Conservation (phyloP, 805 yeast genomes). For the Blastobotrys muscicola region DNA sequence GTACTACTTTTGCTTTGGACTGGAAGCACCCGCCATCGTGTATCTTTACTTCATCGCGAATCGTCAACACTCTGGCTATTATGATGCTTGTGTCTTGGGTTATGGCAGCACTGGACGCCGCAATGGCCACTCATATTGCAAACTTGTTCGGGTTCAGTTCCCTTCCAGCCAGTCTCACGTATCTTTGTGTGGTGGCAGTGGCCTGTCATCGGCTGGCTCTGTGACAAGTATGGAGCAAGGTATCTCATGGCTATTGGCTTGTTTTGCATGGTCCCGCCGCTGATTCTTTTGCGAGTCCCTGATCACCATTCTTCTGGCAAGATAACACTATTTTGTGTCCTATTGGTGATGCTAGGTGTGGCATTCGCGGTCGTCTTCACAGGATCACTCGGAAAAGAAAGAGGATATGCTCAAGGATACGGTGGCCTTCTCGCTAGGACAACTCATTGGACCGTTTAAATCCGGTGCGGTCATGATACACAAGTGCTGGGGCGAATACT, state of each 20-base stretch:
- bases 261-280: conserved; percentile 7
- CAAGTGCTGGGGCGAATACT: too few species aligned
- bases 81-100: conserved; percentile 24
- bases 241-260: conserved; percentile 20
- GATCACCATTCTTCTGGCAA: conserved; percentile 15
- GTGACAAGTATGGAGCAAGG: conserved; percentile 23
- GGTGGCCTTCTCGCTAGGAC: conserved; percentile 27
- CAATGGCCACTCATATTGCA: conserved; percentile 25
- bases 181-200: conserved; percentile 24
- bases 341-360: conserved; percentile 21
- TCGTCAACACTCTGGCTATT: conserved; percentile 16
- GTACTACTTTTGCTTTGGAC: conserved; percentile 23
- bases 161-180: conserved; percentile 23
- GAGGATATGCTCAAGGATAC: conserved; percentile 28
- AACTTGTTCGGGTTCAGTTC: conserved; percentile 23
- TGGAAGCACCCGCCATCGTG: conserved; percentile 22
- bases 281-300: conserved; percentile 23
- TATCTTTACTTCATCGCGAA: conserved; percentile 23
- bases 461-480: conserved; percentile 25
- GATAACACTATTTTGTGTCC: conserved; percentile 21
- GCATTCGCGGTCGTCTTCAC: conserved; percentile 17
- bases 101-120: conserved; percentile 25
- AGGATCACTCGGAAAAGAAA: conserved; percentile 23
- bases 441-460: conserved; percentile 27
- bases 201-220: conserved; percentile 22